phyloP scores from a whole-genome alignment of 2,329 filamentous ascomycete species.

The Penicillium digitatum region DNA sequence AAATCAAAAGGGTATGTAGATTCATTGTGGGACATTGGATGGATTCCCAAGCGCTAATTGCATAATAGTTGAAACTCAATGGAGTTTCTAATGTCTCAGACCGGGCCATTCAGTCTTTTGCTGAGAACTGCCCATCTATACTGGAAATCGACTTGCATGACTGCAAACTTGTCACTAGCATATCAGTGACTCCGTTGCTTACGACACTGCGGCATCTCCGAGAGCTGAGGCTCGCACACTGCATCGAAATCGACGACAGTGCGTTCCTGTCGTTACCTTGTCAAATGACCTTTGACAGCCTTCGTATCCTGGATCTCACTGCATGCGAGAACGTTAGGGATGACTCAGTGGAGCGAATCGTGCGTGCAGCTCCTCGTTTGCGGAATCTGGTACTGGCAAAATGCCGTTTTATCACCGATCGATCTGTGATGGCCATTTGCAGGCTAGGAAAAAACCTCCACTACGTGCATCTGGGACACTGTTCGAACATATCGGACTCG shows the following conservation, averaged over 20 bases:
- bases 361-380: slow-evolving; percentile 77
- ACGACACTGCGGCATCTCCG: slow-evolving; percentile 76
- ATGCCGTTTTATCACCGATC: slow-evolving; percentile 87
- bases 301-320: slow-evolving; percentile 90
- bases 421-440: slow-evolving; percentile 79
- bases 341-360: slow-evolving; percentile 80
- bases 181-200: slow-evolving; percentile 76
- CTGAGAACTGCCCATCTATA: slow-evolving; percentile 82
- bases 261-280: slow-evolving; percentile 76
- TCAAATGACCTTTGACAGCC: slow-evolving; percentile 67
- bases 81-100: slow-evolving; percentile 83
- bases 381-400: slow-evolving; percentile 93
- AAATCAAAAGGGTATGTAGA: slow-evolving; percentile 72
- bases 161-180: slow-evolving; percentile 74
- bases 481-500: slow-evolving; percentile 81
- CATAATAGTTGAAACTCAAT: slow-evolving; percentile 78
- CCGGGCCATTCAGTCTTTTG: slow-evolving; percentile 76
- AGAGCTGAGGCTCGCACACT: slow-evolving; percentile 82
- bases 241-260: slow-evolving; percentile 76
- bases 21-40: background rate
- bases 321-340: slow-evolving; percentile 82
- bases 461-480: slow-evolving; percentile 94
- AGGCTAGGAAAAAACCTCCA: slow-evolving; percentile 92
- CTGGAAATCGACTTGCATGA: slow-evolving; percentile 94
- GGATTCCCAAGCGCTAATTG: background rate